Conservation (phyloP, 306 rosid species). For the Castanea crenata region DNA sequence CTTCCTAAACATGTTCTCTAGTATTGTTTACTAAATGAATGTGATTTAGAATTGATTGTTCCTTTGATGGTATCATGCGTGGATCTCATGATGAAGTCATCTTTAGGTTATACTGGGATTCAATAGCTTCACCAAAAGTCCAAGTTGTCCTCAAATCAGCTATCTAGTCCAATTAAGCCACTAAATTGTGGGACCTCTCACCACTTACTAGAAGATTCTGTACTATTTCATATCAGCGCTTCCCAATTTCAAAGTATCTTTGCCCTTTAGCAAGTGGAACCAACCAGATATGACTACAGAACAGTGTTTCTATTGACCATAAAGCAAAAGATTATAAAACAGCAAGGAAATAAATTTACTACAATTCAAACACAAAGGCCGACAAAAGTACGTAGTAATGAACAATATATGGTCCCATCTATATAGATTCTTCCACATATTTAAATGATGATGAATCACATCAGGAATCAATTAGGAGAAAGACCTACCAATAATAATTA, state of each 20-base stretch:
- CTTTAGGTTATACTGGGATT: slow-evolving; percentile 16
- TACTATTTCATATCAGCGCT: slow-evolving; percentile 36
- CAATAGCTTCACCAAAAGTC: slow-evolving; percentile 27
- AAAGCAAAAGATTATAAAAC: slow-evolving; percentile 28
- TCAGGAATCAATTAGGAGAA: slow-evolving; percentile 36
- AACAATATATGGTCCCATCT: slow-evolving; percentile 45
- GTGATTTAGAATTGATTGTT: not conserved
- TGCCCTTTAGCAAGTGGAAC: slow-evolving; percentile 41
- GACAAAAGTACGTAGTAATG: slow-evolving; percentile 35
- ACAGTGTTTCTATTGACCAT: slow-evolving; percentile 39
- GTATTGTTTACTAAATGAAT: not conserved
- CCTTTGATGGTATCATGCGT: not conserved
- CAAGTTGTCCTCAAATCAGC: slow-evolving; percentile 27
- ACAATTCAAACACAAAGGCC: slow-evolving; percentile 35
- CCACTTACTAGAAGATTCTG: slow-evolving; percentile 37
- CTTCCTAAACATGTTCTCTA: not conserved
- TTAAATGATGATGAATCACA: slow-evolving; percentile 58
- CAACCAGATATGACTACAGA: slow-evolving; percentile 39
- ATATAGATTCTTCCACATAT: slow-evolving; percentile 40
- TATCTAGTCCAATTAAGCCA: slow-evolving; percentile 34
- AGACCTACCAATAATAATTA: slow-evolving; percentile 40
- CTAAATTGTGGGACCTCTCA: slow-evolving; percentile 47
- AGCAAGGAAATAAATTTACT: slow-evolving; percentile 18
- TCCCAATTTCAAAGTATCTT: slow-evolving; percentile 34
- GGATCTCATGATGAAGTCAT: slow-evolving; percentile 11